Conservation (phyloP, 306 rosid species). For the Pterocarpus macrocarpus region DNA sequence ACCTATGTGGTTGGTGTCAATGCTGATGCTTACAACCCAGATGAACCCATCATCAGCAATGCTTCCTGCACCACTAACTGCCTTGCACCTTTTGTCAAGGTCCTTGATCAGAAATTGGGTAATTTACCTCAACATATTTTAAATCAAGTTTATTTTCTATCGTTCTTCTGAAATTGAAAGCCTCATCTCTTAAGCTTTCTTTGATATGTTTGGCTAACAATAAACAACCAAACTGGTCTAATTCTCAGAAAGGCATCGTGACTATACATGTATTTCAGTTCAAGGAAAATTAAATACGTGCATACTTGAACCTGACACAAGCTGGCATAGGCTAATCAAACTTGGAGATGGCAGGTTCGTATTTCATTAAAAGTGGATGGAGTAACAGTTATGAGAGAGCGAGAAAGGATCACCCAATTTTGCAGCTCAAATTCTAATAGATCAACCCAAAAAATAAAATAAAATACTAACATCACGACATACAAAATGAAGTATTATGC, state of each 20-base stretch:
- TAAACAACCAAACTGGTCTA: neutral
- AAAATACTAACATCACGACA: too few species aligned
- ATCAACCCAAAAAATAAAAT: neutral
- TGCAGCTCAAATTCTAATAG: neutral
- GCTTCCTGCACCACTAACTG: slow-evolving; percentile 99
- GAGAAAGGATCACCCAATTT: neutral
- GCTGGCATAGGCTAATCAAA: neutral
- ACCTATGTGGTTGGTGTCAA: slow-evolving; percentile 97
- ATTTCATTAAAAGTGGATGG: neutral
- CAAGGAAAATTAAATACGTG: neutral
- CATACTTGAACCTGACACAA: neutral
- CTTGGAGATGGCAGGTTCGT: neutral
- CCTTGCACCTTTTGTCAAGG: slow-evolving; percentile 99
- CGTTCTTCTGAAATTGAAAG: neutral
- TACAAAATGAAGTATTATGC: too few species aligned
- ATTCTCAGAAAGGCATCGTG: neutral
- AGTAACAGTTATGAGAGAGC: neutral
- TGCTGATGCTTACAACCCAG: slow-evolving; percentile 73
- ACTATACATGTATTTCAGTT: neutral
- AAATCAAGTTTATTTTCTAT: neutral
- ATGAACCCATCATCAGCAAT: slow-evolving; percentile 90
- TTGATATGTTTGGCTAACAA: neutral
- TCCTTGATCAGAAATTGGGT: slow-evolving; percentile 94
- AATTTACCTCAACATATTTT: slow-evolving; percentile 25
- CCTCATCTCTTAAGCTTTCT: neutral